These are phyloP conservation scores for Cutaneotrichosporon cutaneum DNA, from an alignment of 1,284 basidiomycete genomes.

Conservation along the genomic window DNA sequence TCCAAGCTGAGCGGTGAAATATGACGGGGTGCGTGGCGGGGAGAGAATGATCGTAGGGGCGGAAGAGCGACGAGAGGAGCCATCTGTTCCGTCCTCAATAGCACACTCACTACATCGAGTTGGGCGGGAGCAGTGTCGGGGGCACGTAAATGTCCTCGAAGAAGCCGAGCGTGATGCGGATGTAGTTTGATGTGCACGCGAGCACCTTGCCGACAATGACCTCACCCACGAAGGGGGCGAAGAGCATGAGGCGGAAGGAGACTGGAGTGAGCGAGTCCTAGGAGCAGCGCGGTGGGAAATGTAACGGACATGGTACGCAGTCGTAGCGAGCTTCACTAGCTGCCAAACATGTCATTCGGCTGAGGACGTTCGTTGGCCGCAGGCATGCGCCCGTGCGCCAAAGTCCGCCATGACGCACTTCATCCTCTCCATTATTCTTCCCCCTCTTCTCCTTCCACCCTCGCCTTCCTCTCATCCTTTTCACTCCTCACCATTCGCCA, in stretches of 20 bases:
- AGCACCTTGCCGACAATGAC: conserved; percentile 85
- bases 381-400: background rate
- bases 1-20: too few relatives aligned
- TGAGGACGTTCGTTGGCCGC: too few relatives aligned
- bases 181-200: conserved; percentile 75
- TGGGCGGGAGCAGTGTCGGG: conserved; percentile 63
- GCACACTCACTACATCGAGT: conserved; percentile 32
- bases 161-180: conserved; percentile 84
- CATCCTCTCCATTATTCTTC: background rate
- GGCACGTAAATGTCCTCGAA: conserved; percentile 89
- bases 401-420: background rate
- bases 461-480: background rate
- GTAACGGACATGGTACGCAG: too few relatives aligned
- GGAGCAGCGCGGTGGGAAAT: too few relatives aligned
- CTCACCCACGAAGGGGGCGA: conserved; percentile 86
- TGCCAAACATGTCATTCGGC: too few relatives aligned
- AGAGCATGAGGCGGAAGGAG: conserved; percentile 85
- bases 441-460: too few relatives aligned
- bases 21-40: background rate
- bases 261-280: conserved; percentile 57
- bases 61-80: background rate
- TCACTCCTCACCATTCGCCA: background rate
- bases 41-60: background rate
- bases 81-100: too few relatives aligned
- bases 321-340: too few relatives aligned